Evolutionary conservation across 2,329 filamentous ascomycete species (phyloP).

Genomic region (Venturia effusa): DNA sequence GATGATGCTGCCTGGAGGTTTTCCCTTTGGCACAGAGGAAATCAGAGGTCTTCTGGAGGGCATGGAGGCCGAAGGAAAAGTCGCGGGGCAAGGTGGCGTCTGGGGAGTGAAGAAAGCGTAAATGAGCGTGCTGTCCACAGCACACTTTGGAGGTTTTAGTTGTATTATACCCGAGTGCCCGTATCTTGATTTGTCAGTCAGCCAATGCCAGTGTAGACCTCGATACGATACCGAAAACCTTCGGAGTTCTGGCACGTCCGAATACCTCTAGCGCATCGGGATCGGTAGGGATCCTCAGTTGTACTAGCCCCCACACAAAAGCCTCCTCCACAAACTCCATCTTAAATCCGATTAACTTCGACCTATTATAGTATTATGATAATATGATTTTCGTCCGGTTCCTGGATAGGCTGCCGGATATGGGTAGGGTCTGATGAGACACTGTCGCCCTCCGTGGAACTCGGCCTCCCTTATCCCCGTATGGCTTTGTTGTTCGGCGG

Average conservation of each 20-base stretch:
- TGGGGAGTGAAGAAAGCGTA: conserved; percentile 19
- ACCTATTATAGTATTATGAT: background rate
- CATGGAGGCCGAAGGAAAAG: conserved; percentile 61
- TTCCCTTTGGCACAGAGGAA: conserved; percentile 83
- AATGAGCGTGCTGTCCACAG: too few species aligned
- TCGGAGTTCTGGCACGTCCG: too few species aligned
- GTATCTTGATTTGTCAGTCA: too few species aligned
- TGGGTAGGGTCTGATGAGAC: background rate
- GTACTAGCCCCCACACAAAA: background rate
- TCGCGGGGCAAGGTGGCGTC: conserved; percentile 35
- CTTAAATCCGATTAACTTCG: background rate
- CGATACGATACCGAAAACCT: too few species aligned
- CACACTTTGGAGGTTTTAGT: too few species aligned
- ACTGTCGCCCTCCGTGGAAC: too few species aligned
- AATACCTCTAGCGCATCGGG: too few species aligned
- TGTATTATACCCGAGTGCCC: background rate
- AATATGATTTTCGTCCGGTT: background rate
- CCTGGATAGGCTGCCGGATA: background rate
- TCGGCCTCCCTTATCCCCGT: too few species aligned
- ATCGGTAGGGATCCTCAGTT: too few species aligned
- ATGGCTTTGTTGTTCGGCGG: too few species aligned
- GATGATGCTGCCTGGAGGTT: conserved; percentile 79
- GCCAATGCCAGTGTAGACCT: too few species aligned
- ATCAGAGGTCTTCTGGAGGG: conserved; percentile 66
- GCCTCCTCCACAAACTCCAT: background rate